Conservation (phyloP, 305 asterid genomes). For the Andrographis paniculata region DNA sequence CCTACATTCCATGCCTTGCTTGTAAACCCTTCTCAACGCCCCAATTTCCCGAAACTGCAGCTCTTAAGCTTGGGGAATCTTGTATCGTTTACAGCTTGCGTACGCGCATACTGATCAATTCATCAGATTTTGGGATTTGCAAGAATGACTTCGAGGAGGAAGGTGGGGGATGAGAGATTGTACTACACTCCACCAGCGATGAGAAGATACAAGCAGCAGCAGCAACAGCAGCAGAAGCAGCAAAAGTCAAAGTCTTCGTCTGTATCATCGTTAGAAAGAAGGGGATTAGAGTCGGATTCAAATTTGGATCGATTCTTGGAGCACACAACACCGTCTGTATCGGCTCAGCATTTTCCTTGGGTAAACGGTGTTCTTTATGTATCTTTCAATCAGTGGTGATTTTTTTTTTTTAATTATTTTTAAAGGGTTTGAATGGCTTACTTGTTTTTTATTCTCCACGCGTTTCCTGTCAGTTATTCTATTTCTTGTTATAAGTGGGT, state of each 20-base stretch:
- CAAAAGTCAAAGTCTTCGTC: conserved; percentile 32
- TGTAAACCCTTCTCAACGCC: neutral
- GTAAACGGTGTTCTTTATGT: conserved; percentile 25
- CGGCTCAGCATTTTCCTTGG: conserved; percentile 66
- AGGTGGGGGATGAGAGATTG: conserved; percentile 55
- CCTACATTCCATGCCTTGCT: neutral
- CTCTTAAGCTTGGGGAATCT: neutral
- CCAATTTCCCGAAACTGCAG: neutral
- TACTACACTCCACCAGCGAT: conserved; percentile 85
- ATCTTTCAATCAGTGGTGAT: no score
- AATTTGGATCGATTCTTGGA: conserved; percentile 83
- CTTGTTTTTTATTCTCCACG: neutral
- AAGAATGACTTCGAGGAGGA: conserved; percentile 49
- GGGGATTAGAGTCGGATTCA: conserved; percentile 37
- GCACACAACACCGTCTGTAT: conserved; percentile 77
- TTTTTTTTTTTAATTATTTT: neutral
- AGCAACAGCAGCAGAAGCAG: conserved; percentile 25
- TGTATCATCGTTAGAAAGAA: conserved; percentile 19
- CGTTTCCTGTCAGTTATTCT: neutral
- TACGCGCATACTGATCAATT: neutral
- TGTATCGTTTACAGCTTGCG: neutral
- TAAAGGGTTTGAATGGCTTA: neutral
- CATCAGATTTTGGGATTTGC: neutral
- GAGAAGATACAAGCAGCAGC: conserved; percentile 45
- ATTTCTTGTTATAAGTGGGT: neutral